A percentile compares a stretch with the other conserved stretches of the same genome.
These are phyloP conservation scores for Kickxella alabastrina DNA, from an alignment of 192 early-diverging fungal species.

Conservation along the genomic window DNA sequence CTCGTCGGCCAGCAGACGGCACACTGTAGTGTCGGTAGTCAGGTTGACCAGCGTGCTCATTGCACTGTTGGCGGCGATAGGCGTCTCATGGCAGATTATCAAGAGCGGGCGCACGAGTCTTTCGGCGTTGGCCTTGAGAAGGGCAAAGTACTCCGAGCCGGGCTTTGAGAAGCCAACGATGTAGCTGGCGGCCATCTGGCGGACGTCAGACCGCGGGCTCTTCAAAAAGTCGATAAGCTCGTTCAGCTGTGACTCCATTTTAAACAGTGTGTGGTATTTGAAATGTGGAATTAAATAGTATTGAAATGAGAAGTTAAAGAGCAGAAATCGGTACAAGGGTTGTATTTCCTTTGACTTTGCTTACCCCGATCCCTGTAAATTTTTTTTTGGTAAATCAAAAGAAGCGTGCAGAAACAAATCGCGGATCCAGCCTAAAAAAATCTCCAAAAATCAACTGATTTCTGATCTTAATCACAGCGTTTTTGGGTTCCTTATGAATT, in stretches of 20 bases:
- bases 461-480: no score
- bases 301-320: no score
- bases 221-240: constrained; percentile 71
- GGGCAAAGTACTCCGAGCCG: constrained; percentile 56
- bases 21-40: constrained; percentile 61
- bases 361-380: no score
- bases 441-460: no score
- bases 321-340: no score
- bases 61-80: constrained; percentile 79
- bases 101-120: constrained; percentile 66
- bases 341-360: no score
- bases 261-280: neutral
- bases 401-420: no score
- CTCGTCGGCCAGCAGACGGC: constrained; percentile 63
- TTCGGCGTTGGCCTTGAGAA: constrained; percentile 59
- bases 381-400: no score
- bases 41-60: constrained; percentile 81
- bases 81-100: constrained; percentile 62
- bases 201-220: constrained; percentile 73
- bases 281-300: neutral
- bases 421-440: no score
- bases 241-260: constrained; percentile 50
- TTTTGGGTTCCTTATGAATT: no score
- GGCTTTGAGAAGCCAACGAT: constrained; percentile 65
- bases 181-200: constrained; percentile 76